phyloP scores from a whole-genome alignment of 768 basidiomycete species.

The Russula sp. region DNA sequence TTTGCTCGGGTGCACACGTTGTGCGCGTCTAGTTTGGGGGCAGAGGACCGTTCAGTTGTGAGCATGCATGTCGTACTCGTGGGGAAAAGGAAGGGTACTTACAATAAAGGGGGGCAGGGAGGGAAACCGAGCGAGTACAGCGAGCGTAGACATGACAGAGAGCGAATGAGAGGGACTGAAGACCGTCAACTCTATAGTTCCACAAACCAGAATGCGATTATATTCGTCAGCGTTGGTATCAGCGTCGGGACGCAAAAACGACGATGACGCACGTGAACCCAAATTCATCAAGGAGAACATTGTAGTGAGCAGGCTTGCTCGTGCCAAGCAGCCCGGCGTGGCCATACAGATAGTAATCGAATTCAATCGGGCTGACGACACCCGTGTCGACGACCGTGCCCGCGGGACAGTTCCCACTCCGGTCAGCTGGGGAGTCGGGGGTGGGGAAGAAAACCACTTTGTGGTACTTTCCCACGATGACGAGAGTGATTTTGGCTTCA shows the following conservation, averaged over 20 bases:
- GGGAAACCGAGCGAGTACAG: conserved; percentile 74
- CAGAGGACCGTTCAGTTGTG: too few species aligned
- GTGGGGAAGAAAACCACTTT: conserved; percentile 55
- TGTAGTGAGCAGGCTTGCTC: conserved; percentile 57
- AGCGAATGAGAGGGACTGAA: conserved; percentile 65
- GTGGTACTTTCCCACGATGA: conserved; percentile 74
- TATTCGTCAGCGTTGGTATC: not conserved
- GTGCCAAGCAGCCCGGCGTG: conserved; percentile 49
- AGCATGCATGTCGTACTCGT: too few species aligned
- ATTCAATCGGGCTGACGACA: conserved; percentile 60
- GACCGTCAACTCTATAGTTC: conserved; percentile 44
- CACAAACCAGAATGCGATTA: too few species aligned
- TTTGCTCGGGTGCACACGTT: conserved; percentile 68
- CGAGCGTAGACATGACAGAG: conserved; percentile 76
- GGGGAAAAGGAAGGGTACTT: conserved; percentile 24
- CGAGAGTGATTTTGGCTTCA: conserved; percentile 57
- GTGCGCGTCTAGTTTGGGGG: conserved; percentile 46
- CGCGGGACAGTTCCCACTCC: conserved; percentile 61
- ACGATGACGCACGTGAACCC: conserved; percentile 43
- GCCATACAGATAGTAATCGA: conserved; percentile 71
- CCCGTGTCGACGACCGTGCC: conserved; percentile 70
- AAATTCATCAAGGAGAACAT: conserved; percentile 45
- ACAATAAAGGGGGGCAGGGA: conserved; percentile 79
- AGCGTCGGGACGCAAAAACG: not conserved
- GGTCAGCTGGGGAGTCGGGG: not conserved